A percentile compares a stretch with the other conserved stretches of the same genome.
These are phyloP conservation scores for Globisporangium emineosum DNA, from an alignment of 352 stramenopile species.

Conservation along the genomic window DNA sequence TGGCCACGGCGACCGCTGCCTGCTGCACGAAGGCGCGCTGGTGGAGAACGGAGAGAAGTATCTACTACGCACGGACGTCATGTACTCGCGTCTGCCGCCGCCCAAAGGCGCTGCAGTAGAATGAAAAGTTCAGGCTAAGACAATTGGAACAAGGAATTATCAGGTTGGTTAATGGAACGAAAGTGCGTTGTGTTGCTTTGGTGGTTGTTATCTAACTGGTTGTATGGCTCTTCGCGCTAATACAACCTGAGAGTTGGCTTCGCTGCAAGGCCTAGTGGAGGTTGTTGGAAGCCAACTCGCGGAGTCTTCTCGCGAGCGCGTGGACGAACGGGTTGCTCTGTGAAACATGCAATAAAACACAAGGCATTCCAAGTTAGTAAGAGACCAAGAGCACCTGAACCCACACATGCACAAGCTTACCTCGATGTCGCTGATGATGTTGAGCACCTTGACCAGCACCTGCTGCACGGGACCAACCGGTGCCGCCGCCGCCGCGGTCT, in stretches of 20 bases:
- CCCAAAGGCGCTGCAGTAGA: background rate
- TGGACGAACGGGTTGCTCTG: conserved; percentile 72
- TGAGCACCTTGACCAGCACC: conserved; percentile 66
- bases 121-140: too few relatives aligned
- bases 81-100: conserved; percentile 51
- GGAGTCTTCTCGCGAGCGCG: conserved; percentile 60
- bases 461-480: conserved; percentile 32
- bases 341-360: conserved; percentile 3
- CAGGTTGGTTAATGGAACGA: background rate
- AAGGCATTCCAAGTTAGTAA: conserved; percentile 8
- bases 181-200: background rate
- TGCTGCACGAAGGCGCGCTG: conserved; percentile 72
- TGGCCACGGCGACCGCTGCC: conserved; percentile 66
- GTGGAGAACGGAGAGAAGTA: conserved; percentile 69
- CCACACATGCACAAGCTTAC: conserved; percentile 25
- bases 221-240: background rate
- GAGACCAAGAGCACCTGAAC: background rate
- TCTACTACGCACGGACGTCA: conserved; percentile 75
- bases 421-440: conserved; percentile 59
- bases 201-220: background rate
- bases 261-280: conserved; percentile 6
- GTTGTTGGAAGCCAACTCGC: conserved; percentile 40
- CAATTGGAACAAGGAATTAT: too few relatives aligned
- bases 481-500: conserved; percentile 23
- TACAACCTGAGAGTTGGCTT: background rate